Percentiles rank a stretch among this genome's conserved stretches.
These are phyloP conservation scores for Leccinum insolens DNA, from an alignment of 1,284 basidiomycete species.

Conservation along the genomic window DNA sequence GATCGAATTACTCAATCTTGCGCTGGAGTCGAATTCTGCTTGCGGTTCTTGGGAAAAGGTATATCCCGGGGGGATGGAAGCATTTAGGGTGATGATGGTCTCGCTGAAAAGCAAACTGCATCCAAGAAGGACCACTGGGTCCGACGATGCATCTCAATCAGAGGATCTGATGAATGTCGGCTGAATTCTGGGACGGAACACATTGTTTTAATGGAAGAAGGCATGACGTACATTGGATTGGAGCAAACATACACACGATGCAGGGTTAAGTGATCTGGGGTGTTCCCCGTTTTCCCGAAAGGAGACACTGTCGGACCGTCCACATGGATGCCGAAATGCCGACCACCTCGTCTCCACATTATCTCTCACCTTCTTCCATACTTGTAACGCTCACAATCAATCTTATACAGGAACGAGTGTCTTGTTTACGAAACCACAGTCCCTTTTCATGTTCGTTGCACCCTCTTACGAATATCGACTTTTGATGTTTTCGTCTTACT, in stretches of 20 bases:
- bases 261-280: conserved; percentile 33
- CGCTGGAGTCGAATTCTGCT: conserved; percentile 61
- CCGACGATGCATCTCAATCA: conserved; percentile 20
- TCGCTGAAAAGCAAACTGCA: conserved; percentile 39
- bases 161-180: conserved; percentile 37
- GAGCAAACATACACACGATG: conserved; percentile 28
- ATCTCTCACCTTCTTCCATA: conserved; percentile 36
- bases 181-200: conserved; percentile 26
- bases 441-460: conserved; percentile 24
- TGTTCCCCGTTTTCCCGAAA: conserved; percentile 22
- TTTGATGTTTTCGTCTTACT: conserved; percentile 25
- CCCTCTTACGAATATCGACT: conserved; percentile 18
- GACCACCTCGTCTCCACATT: conserved; percentile 37
- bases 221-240: conserved; percentile 20
- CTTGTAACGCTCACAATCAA: conserved; percentile 33
- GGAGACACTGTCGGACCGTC: conserved; percentile 1
- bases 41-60: conserved; percentile 34
- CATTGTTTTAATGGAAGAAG: conserved; percentile 31
- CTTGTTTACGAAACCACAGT: conserved; percentile 33
- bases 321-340: conserved; percentile 36
- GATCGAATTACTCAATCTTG: conserved; percentile 84
- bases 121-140: conserved; percentile 24
- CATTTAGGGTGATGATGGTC: conserved; percentile 38
- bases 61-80: conserved; percentile 39
- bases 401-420: conserved; percentile 37